A percentile compares a stretch with the other conserved stretches of the same genome.
These are phyloP conservation scores for Paraphaeosphaeria sporulosa DNA, from an alignment of 2,329 filamentous ascomycete species.

Conservation along the genomic window DNA sequence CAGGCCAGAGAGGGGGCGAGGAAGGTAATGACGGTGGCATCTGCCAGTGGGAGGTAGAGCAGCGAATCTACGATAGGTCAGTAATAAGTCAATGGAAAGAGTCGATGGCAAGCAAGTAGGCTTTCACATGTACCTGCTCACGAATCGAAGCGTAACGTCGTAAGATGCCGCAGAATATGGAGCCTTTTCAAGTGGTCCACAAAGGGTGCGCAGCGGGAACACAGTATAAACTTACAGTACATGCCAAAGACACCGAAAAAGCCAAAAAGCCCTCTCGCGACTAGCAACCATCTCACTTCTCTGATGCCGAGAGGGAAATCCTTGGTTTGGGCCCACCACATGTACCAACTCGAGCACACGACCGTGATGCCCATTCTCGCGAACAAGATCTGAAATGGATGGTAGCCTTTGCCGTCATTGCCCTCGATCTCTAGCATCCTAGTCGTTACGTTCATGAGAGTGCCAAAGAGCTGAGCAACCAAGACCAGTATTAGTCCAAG, in stretches of 20 bases:
- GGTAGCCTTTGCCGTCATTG: conserved; percentile 71
- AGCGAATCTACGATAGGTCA: conserved; percentile 60
- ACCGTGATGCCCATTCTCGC: conserved; percentile 79
- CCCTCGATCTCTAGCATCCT: conserved; percentile 74
- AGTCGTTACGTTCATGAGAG: conserved; percentile 84
- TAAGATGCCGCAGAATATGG: background rate
- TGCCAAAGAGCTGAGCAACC: conserved; percentile 79
- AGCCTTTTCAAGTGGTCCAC: conserved; percentile 9
- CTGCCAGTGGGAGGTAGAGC: conserved; percentile 82
- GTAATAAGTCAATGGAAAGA: conserved; percentile 26
- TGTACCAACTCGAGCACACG: conserved; percentile 72
- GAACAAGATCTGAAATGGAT: conserved; percentile 82
- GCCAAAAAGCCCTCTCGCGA: conserved; percentile 73
- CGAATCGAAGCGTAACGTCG: background rate
- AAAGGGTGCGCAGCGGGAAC: background rate
- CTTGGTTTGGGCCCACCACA: conserved; percentile 73
- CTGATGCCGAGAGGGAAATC: conserved; percentile 74
- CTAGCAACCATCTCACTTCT: conserved; percentile 71
- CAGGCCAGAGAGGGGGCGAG: conserved; percentile 80
- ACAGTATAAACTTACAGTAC: conserved; percentile 60
- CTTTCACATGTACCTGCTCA: background rate
- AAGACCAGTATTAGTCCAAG: conserved; percentile 78
- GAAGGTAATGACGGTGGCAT: conserved; percentile 91
- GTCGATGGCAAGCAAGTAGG: conserved; percentile 11
- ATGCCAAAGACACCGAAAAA: conserved; percentile 81